Percentiles rank a stretch among this genome's conserved stretches.
Conservation (phyloP, 257 asterid genomes). For the Nicotiana paniculata region DNA sequence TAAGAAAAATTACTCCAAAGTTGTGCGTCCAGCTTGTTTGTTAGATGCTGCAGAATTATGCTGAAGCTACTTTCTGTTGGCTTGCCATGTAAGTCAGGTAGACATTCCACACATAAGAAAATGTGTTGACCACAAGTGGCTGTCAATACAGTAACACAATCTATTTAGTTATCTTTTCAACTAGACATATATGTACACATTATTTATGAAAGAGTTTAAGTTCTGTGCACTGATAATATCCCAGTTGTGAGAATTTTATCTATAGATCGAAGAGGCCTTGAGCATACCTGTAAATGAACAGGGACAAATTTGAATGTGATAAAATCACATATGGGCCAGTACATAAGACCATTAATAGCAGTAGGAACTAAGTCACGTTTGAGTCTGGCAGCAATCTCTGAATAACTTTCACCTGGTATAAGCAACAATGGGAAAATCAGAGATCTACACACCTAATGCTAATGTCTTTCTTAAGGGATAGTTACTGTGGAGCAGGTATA, state of each 20-base stretch:
- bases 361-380: slow-evolving; percentile 75
- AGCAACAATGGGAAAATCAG: neutral
- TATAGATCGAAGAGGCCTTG: neutral
- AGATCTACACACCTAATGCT: neutral
- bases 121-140: slow-evolving; percentile 77
- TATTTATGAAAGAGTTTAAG: neutral
- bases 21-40: neutral
- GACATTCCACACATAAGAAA: slow-evolving; percentile 72
- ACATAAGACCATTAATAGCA: slow-evolving; percentile 51
- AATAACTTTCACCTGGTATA: slow-evolving; percentile 56
- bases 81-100: slow-evolving; percentile 78
- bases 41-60: slow-evolving; percentile 16
- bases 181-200: neutral
- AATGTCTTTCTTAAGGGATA: no score
- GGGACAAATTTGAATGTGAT: slow-evolving; percentile 77
- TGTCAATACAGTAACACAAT: slow-evolving; percentile 26
- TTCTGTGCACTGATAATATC: neutral
- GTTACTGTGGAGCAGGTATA: no score
- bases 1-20: neutral
- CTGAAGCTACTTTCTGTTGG: slow-evolving; percentile 40
- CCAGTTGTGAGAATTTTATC: neutral
- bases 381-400: slow-evolving; percentile 63
- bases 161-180: neutral
- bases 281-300: slow-evolving; percentile 65
- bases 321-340: slow-evolving; percentile 86